Base-by-base conservation (phyloP, 75 land plant genomes). In the Pinus tabuliformis region DNA sequence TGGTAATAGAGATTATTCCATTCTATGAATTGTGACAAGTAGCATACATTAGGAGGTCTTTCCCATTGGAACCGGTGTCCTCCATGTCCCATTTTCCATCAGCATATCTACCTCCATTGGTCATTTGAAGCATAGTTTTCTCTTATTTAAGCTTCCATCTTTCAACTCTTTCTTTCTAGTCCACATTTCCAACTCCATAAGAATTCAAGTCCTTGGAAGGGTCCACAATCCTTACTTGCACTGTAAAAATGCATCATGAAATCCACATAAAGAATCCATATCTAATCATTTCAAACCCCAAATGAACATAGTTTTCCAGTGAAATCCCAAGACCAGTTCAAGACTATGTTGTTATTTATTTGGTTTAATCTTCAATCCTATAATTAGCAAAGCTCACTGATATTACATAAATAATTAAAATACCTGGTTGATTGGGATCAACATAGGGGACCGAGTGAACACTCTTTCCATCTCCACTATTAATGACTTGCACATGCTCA, bases 141-240 rank as follows among this genome's bases (percentile, higher is more conserved):
- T n/a, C n/a, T n/a, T n/a, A n/a, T n/a, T n/a, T n/a, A n/a, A n/a
- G n/a, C n/a, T n/a, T n/a, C n/a, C n/a, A 91, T 65, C 89, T 85
- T 73, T 94, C 94, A 72, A 94, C 89, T 61, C 97, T 85, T 77
- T 94, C 97, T 77, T 94, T 94, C 97, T 94, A 94, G 75, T 93
- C 94, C 73, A 94, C 95, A 83, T 80, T 82, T 49, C 87, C 89
- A 78, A 91, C 86, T 58, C 95, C 97, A 86, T 94, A 94, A 8
- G 94, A 82, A 58, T 90, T 91, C 75, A 89, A 77, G 77, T 94
- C 97, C 83, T 86, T 94, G n/a, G 93, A 82, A 22, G 93, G 93
- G 73, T 92, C 93, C 62, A 91, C 92, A 78, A 81, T 86, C 81
- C 95, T 91, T 57, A 92, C 93, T 21, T 90, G 93, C 66, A 90